phyloP scores from a whole-genome alignment of 2,329 filamentous ascomycete species.

The Fusarium compactum region DNA sequence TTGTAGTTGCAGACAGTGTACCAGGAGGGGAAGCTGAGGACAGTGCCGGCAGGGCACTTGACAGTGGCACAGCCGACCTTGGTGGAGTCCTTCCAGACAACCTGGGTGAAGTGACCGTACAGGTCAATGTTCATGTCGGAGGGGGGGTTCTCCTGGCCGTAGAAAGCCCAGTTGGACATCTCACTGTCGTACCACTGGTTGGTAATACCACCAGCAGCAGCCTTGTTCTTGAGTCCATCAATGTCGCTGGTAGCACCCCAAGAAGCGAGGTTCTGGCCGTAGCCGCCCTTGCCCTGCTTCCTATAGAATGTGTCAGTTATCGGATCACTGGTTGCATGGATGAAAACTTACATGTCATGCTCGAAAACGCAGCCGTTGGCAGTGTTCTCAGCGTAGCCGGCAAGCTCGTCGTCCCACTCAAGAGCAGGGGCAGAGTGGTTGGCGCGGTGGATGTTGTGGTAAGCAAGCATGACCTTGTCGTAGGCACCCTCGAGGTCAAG shows the following conservation, averaged over 20 bases:
- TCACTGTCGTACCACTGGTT: slow-evolving; percentile 93
- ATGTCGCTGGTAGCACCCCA: slow-evolving; percentile 59
- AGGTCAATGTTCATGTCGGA: slow-evolving; percentile 70
- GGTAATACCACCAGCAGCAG: slow-evolving; percentile 76
- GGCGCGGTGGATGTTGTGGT: slow-evolving; percentile 88
- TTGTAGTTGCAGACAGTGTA: slow-evolving; percentile 93
- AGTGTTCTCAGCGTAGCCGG: slow-evolving; percentile 70
- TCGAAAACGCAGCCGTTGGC: slow-evolving; percentile 77
- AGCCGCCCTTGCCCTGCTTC: slow-evolving; percentile 69
- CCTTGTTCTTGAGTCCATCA: slow-evolving; percentile 57
- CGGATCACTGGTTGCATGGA: background rate
- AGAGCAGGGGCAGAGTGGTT: slow-evolving; percentile 81
- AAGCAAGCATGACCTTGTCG: slow-evolving; percentile 64
- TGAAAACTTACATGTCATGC: slow-evolving; percentile 77
- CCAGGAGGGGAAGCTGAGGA: slow-evolving; percentile 66
- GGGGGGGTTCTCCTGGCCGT: slow-evolving; percentile 68
- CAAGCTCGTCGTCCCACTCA: slow-evolving; percentile 74
- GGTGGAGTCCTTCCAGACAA: slow-evolving; percentile 56
- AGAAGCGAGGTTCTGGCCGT: slow-evolving; percentile 94
- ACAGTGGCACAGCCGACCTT: slow-evolving; percentile 72
- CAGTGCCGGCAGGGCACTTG: slow-evolving; percentile 69
- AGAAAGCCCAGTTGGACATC: slow-evolving; percentile 68
- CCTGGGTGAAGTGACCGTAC: slow-evolving; percentile 69
- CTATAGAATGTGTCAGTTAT: slow-evolving; percentile 57
- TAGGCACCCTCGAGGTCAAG: slow-evolving; percentile 47